Conservation (phyloP, 1,139 yeast genomes). For the Lodderomyces oxycetoniae region DNA sequence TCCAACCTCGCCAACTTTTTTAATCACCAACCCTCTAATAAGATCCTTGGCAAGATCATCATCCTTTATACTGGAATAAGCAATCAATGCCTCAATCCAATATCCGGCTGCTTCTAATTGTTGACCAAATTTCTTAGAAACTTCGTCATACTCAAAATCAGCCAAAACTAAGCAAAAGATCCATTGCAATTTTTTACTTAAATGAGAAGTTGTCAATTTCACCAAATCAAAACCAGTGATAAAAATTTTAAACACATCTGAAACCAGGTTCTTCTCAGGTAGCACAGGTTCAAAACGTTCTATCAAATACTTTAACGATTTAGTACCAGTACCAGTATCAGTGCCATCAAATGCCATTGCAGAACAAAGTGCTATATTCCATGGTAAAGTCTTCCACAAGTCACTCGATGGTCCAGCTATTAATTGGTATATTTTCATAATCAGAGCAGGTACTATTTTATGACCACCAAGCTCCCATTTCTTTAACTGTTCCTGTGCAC, state of each 20-base stretch:
- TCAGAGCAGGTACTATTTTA: slow-evolving; percentile 45
- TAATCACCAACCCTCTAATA: slow-evolving; percentile 43
- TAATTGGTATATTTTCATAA: slow-evolving; percentile 59
- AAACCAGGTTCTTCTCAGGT: slow-evolving; percentile 15
- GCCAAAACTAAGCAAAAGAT: slow-evolving; percentile 43
- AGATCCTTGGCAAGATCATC: slow-evolving; percentile 37
- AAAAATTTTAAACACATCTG: slow-evolving; percentile 24
- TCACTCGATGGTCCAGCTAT: slow-evolving; percentile 53
- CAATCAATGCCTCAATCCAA: slow-evolving; percentile 59
- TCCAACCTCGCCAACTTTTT: slow-evolving; percentile 41
- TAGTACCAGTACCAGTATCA: slow-evolving; percentile 24
- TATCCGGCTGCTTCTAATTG: slow-evolving; percentile 46
- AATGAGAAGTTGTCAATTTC: slow-evolving; percentile 11
- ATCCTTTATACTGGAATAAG: slow-evolving; percentile 48
- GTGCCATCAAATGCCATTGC: slow-evolving; percentile 54
- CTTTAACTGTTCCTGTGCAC: slow-evolving; percentile 58
- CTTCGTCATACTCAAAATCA: slow-evolving; percentile 26
- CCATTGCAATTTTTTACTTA: slow-evolving; percentile 49
- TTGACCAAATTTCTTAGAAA: slow-evolving; percentile 49
- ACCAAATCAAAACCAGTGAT: slow-evolving; percentile 4
- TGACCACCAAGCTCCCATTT: slow-evolving; percentile 56
- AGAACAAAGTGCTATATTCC: slow-evolving; percentile 62
- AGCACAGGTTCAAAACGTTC: slow-evolving; percentile 15
- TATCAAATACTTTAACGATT: slow-evolving; percentile 41
- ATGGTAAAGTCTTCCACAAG: slow-evolving; percentile 48